Base-by-base conservation (phyloP, 345 rosid genomes). In the Raphanus raphanistrum region DNA sequence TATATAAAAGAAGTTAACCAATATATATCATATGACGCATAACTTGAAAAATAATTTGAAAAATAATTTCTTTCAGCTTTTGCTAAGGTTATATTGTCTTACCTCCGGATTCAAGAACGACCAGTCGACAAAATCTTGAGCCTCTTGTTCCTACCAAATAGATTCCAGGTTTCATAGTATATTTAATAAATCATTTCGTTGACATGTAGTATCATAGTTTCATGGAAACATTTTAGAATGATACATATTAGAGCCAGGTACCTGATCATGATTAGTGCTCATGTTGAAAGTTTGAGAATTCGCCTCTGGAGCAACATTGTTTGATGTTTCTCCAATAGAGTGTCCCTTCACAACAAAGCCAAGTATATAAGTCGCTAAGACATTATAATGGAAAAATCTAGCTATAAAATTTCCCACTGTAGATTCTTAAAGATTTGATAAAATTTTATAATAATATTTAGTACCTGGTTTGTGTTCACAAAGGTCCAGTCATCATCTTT, bases 401-500 rank as follows among this genome's bases (percentile, higher is more conserved):
- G n/a, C 26, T 41, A 15, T 2, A 59, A n/a, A 15, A 9, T 27
- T 31, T 29, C 17, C 26, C 41, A 26, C 12, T 3, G 29, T 27
- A 13, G 3, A 60, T 60, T 60, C 15, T 27, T 27, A 27, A 27
- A 59, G 1, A 59, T 12, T 10, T 60, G 64, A 60, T 60, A 5
- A 64, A n/a, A 38, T n/a, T 6, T 70, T 7, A 2, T 43, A 43
- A 5, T 32, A 17, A 36, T 21, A 55, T 63, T 8, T 41, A 55
- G 36, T 70, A 75, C 82, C 82, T 80, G 68, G 36, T 75, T 75
- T 55, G 2, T 33, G 64, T 80, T 74, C 26, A 29, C 28, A 15
- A 33, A 41, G 45, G 36, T 70, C 68, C 71, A 25, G 5, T 41
- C 66, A 58, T 26, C 72, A 32, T 57, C 17, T 17, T 57, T 13